Evolutionary conservation across 495 filamentous ascomycete genomes (phyloP), one percentile per base, ranked within the genome.

Genomic region (Xylaria castorea): DNA sequence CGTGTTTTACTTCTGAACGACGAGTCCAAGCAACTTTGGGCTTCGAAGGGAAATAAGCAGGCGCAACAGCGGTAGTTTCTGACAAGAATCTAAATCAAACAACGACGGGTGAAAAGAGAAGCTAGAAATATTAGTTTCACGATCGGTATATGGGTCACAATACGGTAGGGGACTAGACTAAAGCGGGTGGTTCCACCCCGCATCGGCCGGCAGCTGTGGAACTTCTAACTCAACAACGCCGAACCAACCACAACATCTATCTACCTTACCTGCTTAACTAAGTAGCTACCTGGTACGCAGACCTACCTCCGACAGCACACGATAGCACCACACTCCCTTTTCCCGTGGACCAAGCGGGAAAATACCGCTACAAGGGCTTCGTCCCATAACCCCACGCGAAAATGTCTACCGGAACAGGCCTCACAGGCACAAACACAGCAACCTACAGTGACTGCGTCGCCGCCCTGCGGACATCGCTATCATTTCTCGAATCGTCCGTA

Each of bases 401-500:
- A n/a, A 70, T 70, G 55, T 18, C 53, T 4, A 62, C 55, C 22
- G 8, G 53, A 8, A 55, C 65, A 16, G 50, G 34, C 48, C 34
- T 66, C 7, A 30, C 57, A 30, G 27, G 60, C 69, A 32, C 69
- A 38, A 51, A 25, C 34, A 69, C 66, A n/a, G 76, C 80, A 22
- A 77, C 80, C 44, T 87, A 85, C 81, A 73, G 68, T 64, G 82
- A 84, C 76, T 86, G 84, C 80, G 85, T 86, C 32, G 67, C 81
- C 68, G 82, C 83, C 38, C 80, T 87, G 48, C 85, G 84, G 74
- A 83, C 82, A 44, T 87, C 85, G 7, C 84, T 87, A 73, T 84
- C 82, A 68, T 83, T 81, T 79, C 84, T 87, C 80, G 82, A 85
- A 70, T 85, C 84, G 34, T 87, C 85, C 12, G 84, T 86, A 18